phyloP scores from a whole-genome alignment of 495 filamentous ascomycete species.

The Neurospora sp. region DNA sequence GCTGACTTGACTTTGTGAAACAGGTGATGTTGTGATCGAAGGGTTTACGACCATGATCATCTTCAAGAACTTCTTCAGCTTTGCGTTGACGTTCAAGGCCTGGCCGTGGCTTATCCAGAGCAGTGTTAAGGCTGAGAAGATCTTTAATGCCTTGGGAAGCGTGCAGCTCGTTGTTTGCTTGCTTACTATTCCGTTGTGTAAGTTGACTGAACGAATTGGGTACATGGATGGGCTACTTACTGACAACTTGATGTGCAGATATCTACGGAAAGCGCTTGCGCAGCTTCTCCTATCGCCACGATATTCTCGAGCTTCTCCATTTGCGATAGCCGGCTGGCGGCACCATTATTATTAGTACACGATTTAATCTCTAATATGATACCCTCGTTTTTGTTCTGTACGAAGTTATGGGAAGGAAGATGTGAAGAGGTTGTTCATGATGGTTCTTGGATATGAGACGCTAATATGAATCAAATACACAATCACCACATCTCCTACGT shows the following conservation, averaged over 20 bases:
- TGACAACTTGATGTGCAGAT: slow-evolving; percentile 54
- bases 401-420: not conserved
- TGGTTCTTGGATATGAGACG: not conserved
- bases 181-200: slow-evolving; percentile 66
- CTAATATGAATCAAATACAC: not conserved
- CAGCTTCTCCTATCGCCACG: slow-evolving; percentile 57
- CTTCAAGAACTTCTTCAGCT: slow-evolving; percentile 88
- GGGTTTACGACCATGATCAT: slow-evolving; percentile 83
- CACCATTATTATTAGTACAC: not conserved
- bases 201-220: not conserved
- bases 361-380: not conserved
- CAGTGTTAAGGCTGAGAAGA: slow-evolving; percentile 42
- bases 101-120: slow-evolving; percentile 64
- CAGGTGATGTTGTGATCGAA: slow-evolving; percentile 77
- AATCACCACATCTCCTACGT: not conserved
- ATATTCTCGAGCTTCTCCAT: slow-evolving; percentile 52
- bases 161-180: slow-evolving; percentile 68
- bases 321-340: slow-evolving; percentile 3
- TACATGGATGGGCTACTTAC: not conserved
- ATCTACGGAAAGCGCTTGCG: slow-evolving; percentile 72
- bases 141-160: slow-evolving; percentile 61
- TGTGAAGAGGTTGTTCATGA: not conserved
- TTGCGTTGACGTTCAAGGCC: slow-evolving; percentile 70
- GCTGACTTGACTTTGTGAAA: not conserved
- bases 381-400: not conserved